Percentiles rank a stretch among this genome's conserved stretches.
Evolutionary conservation across 2,329 filamentous ascomycete genomes (phyloP).

Genomic region (Xylaria polymorpha): DNA sequence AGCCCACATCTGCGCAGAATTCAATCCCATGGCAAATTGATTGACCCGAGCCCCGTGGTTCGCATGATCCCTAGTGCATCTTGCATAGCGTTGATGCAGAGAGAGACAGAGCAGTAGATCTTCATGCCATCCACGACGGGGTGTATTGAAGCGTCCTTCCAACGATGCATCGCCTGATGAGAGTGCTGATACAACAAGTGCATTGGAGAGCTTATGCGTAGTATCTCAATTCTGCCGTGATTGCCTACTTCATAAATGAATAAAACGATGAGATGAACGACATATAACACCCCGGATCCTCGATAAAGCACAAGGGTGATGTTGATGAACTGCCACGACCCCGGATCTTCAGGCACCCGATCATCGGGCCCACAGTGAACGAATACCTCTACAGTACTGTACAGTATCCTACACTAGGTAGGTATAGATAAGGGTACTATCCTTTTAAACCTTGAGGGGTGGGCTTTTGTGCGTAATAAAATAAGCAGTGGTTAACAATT

Average conservation of each 20-base stretch:
- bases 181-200: not conserved
- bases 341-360: slow-evolving; percentile 7
- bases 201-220: not conserved
- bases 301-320: not conserved
- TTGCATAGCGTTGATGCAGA: slow-evolving; percentile 20
- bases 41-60: not conserved
- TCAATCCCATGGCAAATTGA: slow-evolving; percentile 13
- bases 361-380: not conserved
- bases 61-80: slow-evolving; percentile 10
- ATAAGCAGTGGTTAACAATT: not conserved
- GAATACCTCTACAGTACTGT: not conserved
- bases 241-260: not conserved
- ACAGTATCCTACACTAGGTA: not conserved
- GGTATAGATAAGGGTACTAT: not conserved
- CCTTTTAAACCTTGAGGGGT: not conserved
- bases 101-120: slow-evolving; percentile 4
- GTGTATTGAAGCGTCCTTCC: not conserved
- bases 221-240: not conserved
- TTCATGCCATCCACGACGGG: slow-evolving; percentile 12
- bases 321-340: not conserved
- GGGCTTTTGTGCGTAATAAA: not conserved
- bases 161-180: not conserved
- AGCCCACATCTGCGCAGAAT: not conserved
- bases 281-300: not conserved
- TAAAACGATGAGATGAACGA: not conserved